These are phyloP conservation scores for Venturia asperata DNA, from an alignment of 2,329 filamentous ascomycete genomes.

Conservation along the genomic window DNA sequence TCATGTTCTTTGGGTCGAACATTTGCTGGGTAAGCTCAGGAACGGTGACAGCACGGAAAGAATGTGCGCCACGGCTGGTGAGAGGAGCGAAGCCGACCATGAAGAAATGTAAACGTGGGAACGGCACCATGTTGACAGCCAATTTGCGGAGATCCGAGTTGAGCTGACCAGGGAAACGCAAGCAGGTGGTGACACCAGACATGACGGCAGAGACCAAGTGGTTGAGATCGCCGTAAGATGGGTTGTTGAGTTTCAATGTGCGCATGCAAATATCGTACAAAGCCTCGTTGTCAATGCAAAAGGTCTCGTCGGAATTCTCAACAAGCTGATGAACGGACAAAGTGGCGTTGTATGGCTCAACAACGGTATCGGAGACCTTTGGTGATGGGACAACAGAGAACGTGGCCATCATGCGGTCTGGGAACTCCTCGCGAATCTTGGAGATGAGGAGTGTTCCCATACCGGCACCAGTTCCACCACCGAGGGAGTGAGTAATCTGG, in stretches of 20 bases:
- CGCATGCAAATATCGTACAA: constrained; percentile 99
- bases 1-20: constrained; percentile 99
- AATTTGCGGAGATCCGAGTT: constrained; percentile 99
- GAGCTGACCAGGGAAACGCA: constrained; percentile 98
- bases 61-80: constrained; percentile 84
- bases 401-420: constrained; percentile 99
- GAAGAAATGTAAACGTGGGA: constrained; percentile 99
- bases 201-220: constrained; percentile 99
- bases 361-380: constrained; percentile 99
- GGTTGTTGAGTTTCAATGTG: constrained; percentile 96
- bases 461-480: constrained; percentile 99
- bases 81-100: constrained; percentile 99
- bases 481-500: constrained; percentile 99
- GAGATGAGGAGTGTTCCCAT: constrained; percentile 99
- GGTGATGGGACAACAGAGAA: constrained; percentile 98
- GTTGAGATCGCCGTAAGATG: constrained; percentile 98
- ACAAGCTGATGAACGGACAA: constrained; percentile 98
- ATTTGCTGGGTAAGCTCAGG: constrained; percentile 99
- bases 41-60: constrained; percentile 95
- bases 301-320: constrained; percentile 99
- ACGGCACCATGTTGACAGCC: constrained; percentile 99
- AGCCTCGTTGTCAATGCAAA: constrained; percentile 99
- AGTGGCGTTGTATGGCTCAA: constrained; percentile 99
- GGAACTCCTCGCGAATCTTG: constrained; percentile 99
- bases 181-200: constrained; percentile 96